Evolutionary conservation across 257 asterid species (phyloP).

Genomic region (Solanum habrochaites): DNA sequence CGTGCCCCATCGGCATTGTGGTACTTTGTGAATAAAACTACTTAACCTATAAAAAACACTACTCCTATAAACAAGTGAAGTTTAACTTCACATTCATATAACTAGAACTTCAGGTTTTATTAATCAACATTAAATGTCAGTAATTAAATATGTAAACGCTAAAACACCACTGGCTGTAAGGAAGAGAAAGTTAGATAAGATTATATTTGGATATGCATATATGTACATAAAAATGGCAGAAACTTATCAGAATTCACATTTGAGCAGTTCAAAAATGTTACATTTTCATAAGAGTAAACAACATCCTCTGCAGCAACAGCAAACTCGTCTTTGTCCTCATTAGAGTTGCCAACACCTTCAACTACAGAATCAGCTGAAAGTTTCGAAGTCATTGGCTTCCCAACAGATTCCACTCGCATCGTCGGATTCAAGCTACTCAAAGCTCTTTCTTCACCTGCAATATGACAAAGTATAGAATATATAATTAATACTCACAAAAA

Average conservation of each 20-base stretch:
- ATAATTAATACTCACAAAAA: background rate
- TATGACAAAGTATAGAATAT: background rate
- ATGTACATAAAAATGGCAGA: background rate
- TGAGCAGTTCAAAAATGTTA: slow-evolving; percentile 10
- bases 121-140: background rate
- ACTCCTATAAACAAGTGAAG: background rate
- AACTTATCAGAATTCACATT: background rate
- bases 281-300: slow-evolving; percentile 30
- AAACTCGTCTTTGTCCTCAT: slow-evolving; percentile 50
- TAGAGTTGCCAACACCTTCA: slow-evolving; percentile 52
- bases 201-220: background rate
- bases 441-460: background rate
- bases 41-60: background rate
- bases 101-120: background rate
- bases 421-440: slow-evolving; percentile 25
- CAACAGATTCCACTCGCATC: slow-evolving; percentile 48
- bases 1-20: background rate
- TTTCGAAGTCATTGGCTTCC: slow-evolving; percentile 56
- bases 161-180: background rate
- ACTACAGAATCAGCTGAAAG: slow-evolving; percentile 42
- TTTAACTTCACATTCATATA: background rate
- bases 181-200: background rate
- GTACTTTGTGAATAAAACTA: background rate
- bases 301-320: slow-evolving; percentile 29
- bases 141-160: background rate